These are phyloP conservation scores for Colletotrichum simmondsii DNA, from an alignment of 2,329 filamentous ascomycete species.

Conservation along the genomic window DNA sequence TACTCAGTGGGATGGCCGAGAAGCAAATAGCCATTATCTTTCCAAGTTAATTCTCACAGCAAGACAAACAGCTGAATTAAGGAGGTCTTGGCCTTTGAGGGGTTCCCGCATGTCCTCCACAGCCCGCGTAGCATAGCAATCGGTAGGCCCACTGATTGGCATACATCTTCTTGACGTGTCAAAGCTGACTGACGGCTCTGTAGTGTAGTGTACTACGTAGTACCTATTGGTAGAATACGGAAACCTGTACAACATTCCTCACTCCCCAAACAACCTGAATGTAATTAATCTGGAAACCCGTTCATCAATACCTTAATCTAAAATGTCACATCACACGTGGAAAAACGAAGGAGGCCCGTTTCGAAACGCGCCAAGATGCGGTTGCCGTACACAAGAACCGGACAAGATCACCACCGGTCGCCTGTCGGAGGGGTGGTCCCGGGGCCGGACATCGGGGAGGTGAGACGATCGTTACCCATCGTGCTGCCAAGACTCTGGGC, in stretches of 20 bases:
- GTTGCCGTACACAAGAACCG: background rate
- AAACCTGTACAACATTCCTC: background rate
- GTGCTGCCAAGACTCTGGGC: slow-evolving; percentile 22
- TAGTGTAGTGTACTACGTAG: background rate
- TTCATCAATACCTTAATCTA: background rate
- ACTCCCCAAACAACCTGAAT: background rate
- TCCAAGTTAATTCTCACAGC: background rate
- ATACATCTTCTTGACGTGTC: background rate
- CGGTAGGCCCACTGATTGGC: background rate
- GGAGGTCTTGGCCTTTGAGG: slow-evolving; percentile 23
- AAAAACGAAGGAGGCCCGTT: background rate
- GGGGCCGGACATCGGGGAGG: background rate
- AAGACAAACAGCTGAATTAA: slow-evolving; percentile 7
- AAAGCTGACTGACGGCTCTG: background rate
- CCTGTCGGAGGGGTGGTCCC: background rate
- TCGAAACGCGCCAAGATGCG: slow-evolving; percentile 21
- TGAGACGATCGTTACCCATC: slow-evolving; percentile 20
- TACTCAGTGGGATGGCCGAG: background rate
- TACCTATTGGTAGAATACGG: background rate
- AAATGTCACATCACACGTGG: slow-evolving; percentile 17
- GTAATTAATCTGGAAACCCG: slow-evolving; percentile 14
- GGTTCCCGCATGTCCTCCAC: slow-evolving; percentile 5
- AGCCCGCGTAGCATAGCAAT: background rate
- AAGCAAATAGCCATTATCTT: background rate
- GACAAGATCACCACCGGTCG: slow-evolving; percentile 11